Conservation (phyloP, 805 yeast species). For the Pichia nanzhaoensis region DNA sequence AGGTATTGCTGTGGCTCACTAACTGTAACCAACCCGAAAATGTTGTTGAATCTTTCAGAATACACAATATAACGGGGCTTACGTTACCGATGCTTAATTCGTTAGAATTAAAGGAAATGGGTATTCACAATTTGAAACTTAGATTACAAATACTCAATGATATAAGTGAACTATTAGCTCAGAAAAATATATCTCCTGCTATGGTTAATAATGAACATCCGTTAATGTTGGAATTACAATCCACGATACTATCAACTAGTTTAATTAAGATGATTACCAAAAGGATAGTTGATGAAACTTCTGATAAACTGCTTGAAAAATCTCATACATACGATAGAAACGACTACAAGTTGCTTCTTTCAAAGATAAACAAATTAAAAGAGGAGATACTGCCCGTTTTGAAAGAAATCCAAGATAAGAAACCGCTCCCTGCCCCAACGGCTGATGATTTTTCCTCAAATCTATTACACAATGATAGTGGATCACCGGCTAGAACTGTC, state of each 20-base stretch:
- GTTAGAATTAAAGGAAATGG: conserved; percentile 69
- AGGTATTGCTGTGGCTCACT: conserved; percentile 27
- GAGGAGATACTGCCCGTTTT: conserved; percentile 62
- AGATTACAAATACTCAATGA: conserved; percentile 56
- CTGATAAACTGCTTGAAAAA: conserved; percentile 6
- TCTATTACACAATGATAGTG: too few species aligned
- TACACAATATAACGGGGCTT: conserved; percentile 66
- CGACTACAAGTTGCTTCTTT: conserved; percentile 36
- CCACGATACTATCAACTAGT: conserved; percentile 21
- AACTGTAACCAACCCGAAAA: conserved; percentile 20
- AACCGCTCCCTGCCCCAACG: conserved; percentile 62
- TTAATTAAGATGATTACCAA: conserved; percentile 20
- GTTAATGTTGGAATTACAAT: conserved; percentile 21
- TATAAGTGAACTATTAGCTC: conserved; percentile 45
- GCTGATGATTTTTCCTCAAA: not conserved
- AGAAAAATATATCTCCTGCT: conserved; percentile 22
- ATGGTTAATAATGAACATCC: conserved; percentile 19
- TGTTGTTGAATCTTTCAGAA: conserved; percentile 34
- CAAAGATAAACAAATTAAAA: conserved; percentile 48
- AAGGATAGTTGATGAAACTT: conserved; percentile 19
- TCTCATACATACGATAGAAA: not conserved
- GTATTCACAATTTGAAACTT: conserved; percentile 44
- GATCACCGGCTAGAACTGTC: not conserved
- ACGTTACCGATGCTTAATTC: conserved; percentile 62
- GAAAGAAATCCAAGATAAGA: conserved; percentile 53